Evolutionary conservation across 768 basidiomycete genomes (phyloP).

Genomic region (Pleurotus pulmonarius): DNA sequence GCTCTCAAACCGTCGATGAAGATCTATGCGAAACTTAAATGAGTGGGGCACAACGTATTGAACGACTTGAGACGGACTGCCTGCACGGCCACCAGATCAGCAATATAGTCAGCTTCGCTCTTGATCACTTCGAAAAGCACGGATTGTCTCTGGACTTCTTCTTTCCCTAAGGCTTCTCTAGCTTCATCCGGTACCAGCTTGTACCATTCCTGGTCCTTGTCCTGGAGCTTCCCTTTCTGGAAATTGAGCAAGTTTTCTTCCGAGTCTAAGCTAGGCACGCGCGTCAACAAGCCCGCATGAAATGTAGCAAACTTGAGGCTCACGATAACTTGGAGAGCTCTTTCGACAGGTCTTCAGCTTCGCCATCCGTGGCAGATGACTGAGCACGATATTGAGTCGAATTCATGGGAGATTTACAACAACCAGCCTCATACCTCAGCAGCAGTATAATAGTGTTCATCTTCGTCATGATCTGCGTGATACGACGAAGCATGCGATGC

Average conservation of each 20-base stretch:
- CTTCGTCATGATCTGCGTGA: slow-evolving; percentile 27
- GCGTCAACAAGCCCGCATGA: too few species aligned
- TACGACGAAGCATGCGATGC: slow-evolving; percentile 30
- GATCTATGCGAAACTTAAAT: slow-evolving; percentile 38
- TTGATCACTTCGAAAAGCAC: slow-evolving; percentile 88
- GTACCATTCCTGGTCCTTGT: slow-evolving; percentile 82
- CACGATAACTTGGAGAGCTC: slow-evolving; percentile 37
- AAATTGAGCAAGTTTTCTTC: slow-evolving; percentile 65
- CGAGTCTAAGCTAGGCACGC: slow-evolving; percentile 46
- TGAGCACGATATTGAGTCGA: not conserved
- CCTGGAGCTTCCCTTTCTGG: slow-evolving; percentile 60
- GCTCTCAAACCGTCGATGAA: slow-evolving; percentile 66
- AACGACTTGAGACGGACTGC: slow-evolving; percentile 40
- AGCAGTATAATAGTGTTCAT: slow-evolving; percentile 26
- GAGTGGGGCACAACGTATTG: not conserved
- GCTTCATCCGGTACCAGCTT: slow-evolving; percentile 72
- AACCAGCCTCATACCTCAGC: slow-evolving; percentile 24
- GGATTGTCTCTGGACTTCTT: slow-evolving; percentile 82
- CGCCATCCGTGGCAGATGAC: slow-evolving; percentile 23
- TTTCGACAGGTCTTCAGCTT: slow-evolving; percentile 24
- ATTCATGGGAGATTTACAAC: too few species aligned
- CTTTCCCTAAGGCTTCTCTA: slow-evolving; percentile 62
- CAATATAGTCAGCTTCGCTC: slow-evolving; percentile 84
- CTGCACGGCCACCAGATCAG: slow-evolving; percentile 69
- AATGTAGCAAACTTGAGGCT: slow-evolving; percentile 16